phyloP scores from a whole-genome alignment of 2,329 filamentous ascomycete species.

The Beauveria brongniartii region DNA sequence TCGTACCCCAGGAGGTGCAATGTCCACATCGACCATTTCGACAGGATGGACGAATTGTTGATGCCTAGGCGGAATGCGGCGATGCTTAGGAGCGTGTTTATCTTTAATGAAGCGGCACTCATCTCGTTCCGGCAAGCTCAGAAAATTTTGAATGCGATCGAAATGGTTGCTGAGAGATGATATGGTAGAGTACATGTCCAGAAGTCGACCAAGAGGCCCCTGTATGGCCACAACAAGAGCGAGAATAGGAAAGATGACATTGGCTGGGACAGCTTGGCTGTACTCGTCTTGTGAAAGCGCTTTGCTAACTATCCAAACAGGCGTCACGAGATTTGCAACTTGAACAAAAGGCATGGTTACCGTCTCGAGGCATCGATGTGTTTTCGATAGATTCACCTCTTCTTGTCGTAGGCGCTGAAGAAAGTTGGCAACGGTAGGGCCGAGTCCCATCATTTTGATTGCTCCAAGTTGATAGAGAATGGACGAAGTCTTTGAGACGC shows the following conservation, averaged over 20 bases:
- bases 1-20: background rate
- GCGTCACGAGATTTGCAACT: background rate
- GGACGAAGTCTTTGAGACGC: background rate
- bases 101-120: background rate
- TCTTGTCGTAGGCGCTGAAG: background rate
- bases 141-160: background rate
- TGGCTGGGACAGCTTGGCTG: background rate
- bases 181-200: background rate
- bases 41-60: background rate
- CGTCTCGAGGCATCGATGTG: background rate
- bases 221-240: constrained; percentile 2
- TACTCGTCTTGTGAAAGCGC: background rate
- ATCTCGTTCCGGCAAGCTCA: constrained; percentile 1
- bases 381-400: background rate
- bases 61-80: background rate
- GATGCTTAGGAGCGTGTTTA: background rate
- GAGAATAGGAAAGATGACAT: background rate
- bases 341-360: background rate
- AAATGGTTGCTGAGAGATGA: background rate
- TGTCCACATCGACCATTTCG: background rate
- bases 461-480: background rate
- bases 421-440: background rate
- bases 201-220: constrained; percentile 4
- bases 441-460: constrained; percentile 10
- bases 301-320: background rate